Evolutionary conservation across 108 stramenopile species (phyloP).

Genomic region (Cyclotella distinguenda): DNA sequence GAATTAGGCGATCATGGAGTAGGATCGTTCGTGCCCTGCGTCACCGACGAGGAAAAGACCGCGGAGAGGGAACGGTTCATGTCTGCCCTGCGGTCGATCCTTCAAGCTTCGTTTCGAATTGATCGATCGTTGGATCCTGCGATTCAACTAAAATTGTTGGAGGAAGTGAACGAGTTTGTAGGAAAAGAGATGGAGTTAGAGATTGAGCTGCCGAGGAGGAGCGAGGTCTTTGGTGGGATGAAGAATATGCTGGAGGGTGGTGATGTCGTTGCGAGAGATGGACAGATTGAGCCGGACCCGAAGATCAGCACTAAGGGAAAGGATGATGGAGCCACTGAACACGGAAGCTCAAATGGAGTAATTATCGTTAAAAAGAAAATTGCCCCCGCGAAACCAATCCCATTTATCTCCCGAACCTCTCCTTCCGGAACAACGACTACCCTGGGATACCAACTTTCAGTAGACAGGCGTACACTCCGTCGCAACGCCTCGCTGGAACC

Average conservation of each 20-base stretch:
- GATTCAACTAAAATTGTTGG: no score
- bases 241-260: slow-evolving; percentile 30
- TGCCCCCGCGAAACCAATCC: slow-evolving; percentile 69
- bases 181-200: slow-evolving; percentile 77
- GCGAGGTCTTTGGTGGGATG: slow-evolving; percentile 39
- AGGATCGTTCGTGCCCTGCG: slow-evolving; percentile 47
- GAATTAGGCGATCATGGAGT: slow-evolving; percentile 19
- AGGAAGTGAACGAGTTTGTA: slow-evolving; percentile 53
- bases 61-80: slow-evolving; percentile 65
- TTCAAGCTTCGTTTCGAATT: slow-evolving; percentile 83
- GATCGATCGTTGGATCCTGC: slow-evolving; percentile 63
- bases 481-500: slow-evolving; percentile 58
- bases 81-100: slow-evolving; percentile 46
- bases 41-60: slow-evolving; percentile 56
- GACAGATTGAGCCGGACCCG: no score
- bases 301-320: no score
- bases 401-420: slow-evolving; percentile 54
- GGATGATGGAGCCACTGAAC: no score
- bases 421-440: slow-evolving; percentile 21
- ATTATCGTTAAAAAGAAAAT: slow-evolving; percentile 47
- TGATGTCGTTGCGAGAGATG: background rate
- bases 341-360: no score
- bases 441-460: slow-evolving; percentile 64
- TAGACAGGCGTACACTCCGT: slow-evolving; percentile 75
- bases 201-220: slow-evolving; percentile 54